Evolutionary conservation across 164 flowering plant genomes (phyloP), one percentile per base, ranked within the genome.

Genomic region (Vitis labrusca): DNA sequence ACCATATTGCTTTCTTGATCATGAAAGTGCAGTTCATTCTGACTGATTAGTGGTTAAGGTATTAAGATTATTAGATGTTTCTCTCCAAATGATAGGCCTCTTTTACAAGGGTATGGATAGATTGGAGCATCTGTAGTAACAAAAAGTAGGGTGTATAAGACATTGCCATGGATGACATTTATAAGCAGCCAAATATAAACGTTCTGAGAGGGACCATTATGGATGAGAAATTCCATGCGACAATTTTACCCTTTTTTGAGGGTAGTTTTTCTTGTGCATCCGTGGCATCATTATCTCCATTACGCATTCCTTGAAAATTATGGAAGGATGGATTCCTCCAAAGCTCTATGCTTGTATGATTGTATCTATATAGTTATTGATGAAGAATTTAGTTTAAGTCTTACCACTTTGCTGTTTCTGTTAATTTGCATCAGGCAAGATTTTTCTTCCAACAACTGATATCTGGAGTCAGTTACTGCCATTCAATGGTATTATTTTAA

Each of bases 401-500:
- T 55, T 5, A 16, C 49, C 29, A 16, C 7, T 23, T 44, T 27
- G 13, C 1, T 70, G 11, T 65, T 70, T 65, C 30, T 47, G 47
- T 67, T 62, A 27, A 10, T 59, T 66, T 66, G 51, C 23, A 73
- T 49, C 90, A 91, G 96, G 94, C 93, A 13, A 85, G 93, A 69
- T 94, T 82, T 73, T 94, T 88, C 87, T 94, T 94, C 65, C 98
- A 89, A 78, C 98, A 94, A 74, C 83, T 93, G 65, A 86, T 93
- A 76, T 93, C 98, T n/a, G 97, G 98, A 77, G 95, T 93, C 70
- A 88, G 94, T 72, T 93, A 90, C 75, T 93, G 98, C 60, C 98
- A 91, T 74, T 84, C 97, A 27, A 91, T 91, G 96, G 98, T 94
- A 83, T 51, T 30, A 56, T 16, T 1, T 30, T 15, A 8, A 27